Evolutionary conservation across 805 yeast genomes (phyloP), one percentile per base, ranked within the genome.

Genomic region (Kazachstania kunashirensis): DNA sequence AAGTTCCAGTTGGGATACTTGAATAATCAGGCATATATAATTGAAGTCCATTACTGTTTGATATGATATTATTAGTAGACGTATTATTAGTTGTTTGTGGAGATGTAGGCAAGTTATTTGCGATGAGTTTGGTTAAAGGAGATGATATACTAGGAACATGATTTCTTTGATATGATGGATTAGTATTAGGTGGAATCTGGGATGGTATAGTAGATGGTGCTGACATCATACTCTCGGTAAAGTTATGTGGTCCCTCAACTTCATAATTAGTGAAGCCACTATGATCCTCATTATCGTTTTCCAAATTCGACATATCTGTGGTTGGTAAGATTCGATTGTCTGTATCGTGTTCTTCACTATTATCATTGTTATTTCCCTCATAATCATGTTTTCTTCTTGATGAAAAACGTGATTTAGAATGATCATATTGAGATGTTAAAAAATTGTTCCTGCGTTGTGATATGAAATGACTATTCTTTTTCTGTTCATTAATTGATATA

Each of bases 21-120:
- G 61, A 45, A 35, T 50, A 54, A 39, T 57, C 58, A 2, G 61
- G 60, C 42, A 53, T 39, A 24, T 53, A 45, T 13, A 55, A 52
- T 20, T 46, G 29, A 10, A 33, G 33, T 21, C 15, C 28, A 25
- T 33, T 16, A 16, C 13, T 14, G 8, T 15, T 13, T 13, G 11
- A 9, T 21, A 12, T 9, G 15, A 12, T 24, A 24, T 24, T 10
- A 24, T 24, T 24, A n/a, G 3, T 21, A 21, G 8, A 9, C 12
- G 8, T 4, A n/a, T 25, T 25, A 2, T 25, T 25, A 28, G 20
- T 17, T 11, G 8, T 16, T 16, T 14, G 14, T 18, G 17, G 24
- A 12, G 14, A 16, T 18, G 17, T 29, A 6, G 19, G 23, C 11
- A 13, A 8, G 20, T 19, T 29, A 19, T 30, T 30, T 21, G 42